A percentile compares a stretch with the other conserved stretches of the same genome.
These are phyloP conservation scores for Geotrichum europaeum DNA, from an alignment of 1,139 yeast species.

Conservation along the genomic window DNA sequence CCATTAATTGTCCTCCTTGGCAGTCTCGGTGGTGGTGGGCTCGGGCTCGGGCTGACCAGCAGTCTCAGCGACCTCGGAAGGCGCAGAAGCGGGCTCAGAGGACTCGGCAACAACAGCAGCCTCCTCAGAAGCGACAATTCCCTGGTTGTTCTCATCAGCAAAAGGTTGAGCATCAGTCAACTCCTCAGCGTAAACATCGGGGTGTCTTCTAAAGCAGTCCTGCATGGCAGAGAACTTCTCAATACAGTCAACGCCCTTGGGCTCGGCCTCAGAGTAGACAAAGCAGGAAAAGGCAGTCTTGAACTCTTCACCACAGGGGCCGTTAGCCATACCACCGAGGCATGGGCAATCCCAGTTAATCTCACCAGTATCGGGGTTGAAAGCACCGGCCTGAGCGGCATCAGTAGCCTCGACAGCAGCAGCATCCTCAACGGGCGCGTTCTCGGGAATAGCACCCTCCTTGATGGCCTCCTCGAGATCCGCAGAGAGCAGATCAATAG, in stretches of 20 bases:
- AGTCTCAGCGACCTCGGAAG: neutral
- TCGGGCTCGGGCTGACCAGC: constrained; percentile 1
- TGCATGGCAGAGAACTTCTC: constrained; percentile 92
- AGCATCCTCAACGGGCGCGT: neutral
- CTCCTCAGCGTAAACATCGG: constrained; percentile 92
- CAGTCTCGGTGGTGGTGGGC: neutral
- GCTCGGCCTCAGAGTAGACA: constrained; percentile 90
- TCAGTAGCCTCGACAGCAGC: constrained; percentile 17
- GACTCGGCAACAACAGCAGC: neutral
- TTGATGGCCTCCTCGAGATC: constrained; percentile 9
- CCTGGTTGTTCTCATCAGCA: constrained; percentile 15
- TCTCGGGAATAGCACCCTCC: constrained; percentile 7
- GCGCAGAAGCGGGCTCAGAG: neutral
- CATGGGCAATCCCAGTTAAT: constrained; percentile 99
- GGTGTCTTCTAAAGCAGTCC: constrained; percentile 86
- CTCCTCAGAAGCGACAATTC: neutral
- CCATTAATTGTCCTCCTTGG: neutral
- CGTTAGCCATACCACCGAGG: constrained; percentile 97
- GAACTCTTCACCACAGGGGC: constrained; percentile 98
- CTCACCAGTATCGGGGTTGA: constrained; percentile 95
- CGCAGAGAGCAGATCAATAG: constrained; percentile 3
- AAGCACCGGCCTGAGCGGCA: constrained; percentile 43
- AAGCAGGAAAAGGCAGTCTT: constrained; percentile 95
- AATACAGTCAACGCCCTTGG: constrained; percentile 95
- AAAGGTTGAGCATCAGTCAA: constrained; percentile 39